Percentiles rank a stretch among this genome's conserved stretches.
Evolutionary conservation across 345 rosid genomes (phyloP).

Genomic region (Pistacia vera): DNA sequence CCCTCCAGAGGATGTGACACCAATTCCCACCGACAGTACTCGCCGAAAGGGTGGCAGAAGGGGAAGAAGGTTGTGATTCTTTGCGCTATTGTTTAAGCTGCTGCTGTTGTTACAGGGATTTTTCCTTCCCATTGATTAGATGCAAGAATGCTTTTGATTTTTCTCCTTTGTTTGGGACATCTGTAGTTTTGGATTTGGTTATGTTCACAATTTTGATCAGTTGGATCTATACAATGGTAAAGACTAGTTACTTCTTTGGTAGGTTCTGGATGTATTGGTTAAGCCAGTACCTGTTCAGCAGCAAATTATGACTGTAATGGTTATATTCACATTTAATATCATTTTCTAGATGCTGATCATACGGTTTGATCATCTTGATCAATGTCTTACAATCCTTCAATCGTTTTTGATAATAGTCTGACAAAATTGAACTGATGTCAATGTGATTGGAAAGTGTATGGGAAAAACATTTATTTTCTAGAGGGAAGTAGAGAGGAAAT

Average conservation of each 20-base stretch:
- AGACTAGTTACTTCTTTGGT: background rate
- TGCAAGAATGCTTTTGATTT: constrained; percentile 6
- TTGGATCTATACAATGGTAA: constrained; percentile 1
- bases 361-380: too few relatives aligned
- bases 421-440: too few relatives aligned
- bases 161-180: constrained; percentile 14
- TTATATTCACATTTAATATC: background rate
- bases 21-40: constrained; percentile 91
- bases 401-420: too few relatives aligned
- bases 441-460: too few relatives aligned
- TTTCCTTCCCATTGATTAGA: background rate
- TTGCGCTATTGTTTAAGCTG: constrained; percentile 11
- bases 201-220: background rate
- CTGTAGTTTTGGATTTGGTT: constrained; percentile 19
- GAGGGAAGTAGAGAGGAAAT: too few relatives aligned
- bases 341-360: too few relatives aligned
- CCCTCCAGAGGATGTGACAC: constrained; percentile 88
- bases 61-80: constrained; percentile 77
- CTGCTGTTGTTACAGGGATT: constrained; percentile 16
- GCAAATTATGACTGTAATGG: background rate
- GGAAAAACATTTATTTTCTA: too few relatives aligned
- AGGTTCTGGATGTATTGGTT: background rate
- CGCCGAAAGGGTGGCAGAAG: constrained; percentile 94
- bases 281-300: background rate
- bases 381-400: too few relatives aligned